Base-by-base conservation (phyloP, 2,329 filamentous ascomycete species). In the Ceratocystis albifundus region DNA sequence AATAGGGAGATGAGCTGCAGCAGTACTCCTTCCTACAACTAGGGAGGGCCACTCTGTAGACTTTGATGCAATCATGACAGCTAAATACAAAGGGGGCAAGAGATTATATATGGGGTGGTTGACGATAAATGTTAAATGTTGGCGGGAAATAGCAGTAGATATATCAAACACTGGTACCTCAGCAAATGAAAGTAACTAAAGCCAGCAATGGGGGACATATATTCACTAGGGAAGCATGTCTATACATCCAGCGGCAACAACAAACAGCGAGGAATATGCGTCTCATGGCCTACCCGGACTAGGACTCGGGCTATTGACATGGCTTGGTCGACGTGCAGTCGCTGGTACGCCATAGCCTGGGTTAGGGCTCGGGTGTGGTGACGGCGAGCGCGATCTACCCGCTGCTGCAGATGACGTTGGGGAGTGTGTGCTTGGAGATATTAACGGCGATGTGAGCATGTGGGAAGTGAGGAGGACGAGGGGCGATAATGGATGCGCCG, bases 401-500 rank as follows among this genome's bases (percentile, higher is more conserved):
- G 50, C n/a, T 22, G 50, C 64, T 72, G 74, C 61, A 72, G 71
- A 5, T 12, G 73, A 73, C 25, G 73, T 73, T 67, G 75, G 74
- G 30, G 74, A 74, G 4, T 70, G 69, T 22, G 71, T 76, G 1
- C 75, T 71, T 5, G 75, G 71, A 65, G 77, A 71, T 66, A 78
- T 78, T 4, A 75, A 73, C 68, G 75, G 73, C 22, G 76, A 75
- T 5, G 74, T 73, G 3, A 76, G 74, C 44, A 77, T 78, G 76
- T 78, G 64, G 44, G 50, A 50, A 59, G 50, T 32, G n/a, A 17
- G 36, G 41, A 28, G 50, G 55, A 68, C 50, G 20, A 68, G 62
- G 46, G 66, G 66, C 25, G 66, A 68, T 15, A 68, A 48, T 20
- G 66, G 66, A 30, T 68, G 66, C 48, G 66, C 63, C 12, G 57